Conservation (phyloP, 2,329 filamentous ascomycete genomes). For the Penicillium sp. region DNA sequence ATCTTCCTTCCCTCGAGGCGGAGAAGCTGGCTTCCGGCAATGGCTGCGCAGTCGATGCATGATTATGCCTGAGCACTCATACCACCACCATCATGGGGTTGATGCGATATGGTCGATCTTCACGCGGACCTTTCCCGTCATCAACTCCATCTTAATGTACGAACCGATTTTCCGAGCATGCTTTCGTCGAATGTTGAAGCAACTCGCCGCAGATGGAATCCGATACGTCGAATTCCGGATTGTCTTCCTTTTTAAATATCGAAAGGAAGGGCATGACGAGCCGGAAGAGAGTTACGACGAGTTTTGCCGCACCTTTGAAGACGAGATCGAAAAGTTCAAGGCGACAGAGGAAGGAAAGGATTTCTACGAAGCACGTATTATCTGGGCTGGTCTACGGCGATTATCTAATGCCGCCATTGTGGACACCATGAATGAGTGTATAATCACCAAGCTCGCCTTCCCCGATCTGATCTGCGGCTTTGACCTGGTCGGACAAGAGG, state of each 20-base stretch:
- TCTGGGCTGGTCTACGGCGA: constrained; percentile 74
- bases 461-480: constrained; percentile 81
- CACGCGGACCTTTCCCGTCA: constrained; percentile 66
- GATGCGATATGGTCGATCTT: constrained; percentile 86
- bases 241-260: constrained; percentile 70
- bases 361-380: constrained; percentile 83
- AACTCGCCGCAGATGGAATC: constrained; percentile 76
- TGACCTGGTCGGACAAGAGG: constrained; percentile 87
- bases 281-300: constrained; percentile 66
- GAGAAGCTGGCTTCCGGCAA: constrained; percentile 66
- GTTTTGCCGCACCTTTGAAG: constrained; percentile 69
- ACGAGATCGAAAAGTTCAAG: constrained; percentile 76
- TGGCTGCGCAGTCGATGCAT: constrained; percentile 75
- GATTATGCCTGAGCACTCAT: constrained; percentile 68
- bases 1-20: constrained; percentile 70
- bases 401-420: constrained; percentile 65
- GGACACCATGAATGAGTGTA: constrained; percentile 82
- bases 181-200: constrained; percentile 66
- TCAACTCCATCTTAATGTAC: constrained; percentile 76
- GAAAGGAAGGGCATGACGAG: constrained; percentile 60
- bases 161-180: constrained; percentile 84
- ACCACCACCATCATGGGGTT: constrained; percentile 77
- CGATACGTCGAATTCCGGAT: constrained; percentile 79
- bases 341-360: constrained; percentile 64
- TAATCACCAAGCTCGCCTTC: constrained; percentile 73